Conservation (phyloP, 2,329 filamentous ascomycete species). For the Zasmidium citrigriseum region DNA sequence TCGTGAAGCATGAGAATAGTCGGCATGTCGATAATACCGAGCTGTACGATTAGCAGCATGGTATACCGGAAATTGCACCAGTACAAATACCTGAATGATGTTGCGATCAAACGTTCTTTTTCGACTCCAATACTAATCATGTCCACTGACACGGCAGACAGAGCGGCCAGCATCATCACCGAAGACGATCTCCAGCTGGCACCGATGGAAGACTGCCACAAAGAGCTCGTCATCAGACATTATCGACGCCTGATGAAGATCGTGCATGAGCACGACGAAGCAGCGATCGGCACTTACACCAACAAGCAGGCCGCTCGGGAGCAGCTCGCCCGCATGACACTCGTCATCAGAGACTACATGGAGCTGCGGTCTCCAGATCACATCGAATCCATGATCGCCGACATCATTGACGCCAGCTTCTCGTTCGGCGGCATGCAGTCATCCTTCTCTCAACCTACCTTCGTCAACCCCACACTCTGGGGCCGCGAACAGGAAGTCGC, state of each 20-base stretch:
- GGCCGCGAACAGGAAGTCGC: slow-evolving; percentile 20
- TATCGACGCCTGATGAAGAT: slow-evolving; percentile 11
- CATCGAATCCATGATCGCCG: slow-evolving; percentile 14
- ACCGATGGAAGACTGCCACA: slow-evolving; percentile 18
- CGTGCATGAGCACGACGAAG: slow-evolving; percentile 8
- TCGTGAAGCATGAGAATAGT: too few relatives aligned
- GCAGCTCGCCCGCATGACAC: slow-evolving; percentile 19
- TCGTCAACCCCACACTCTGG: slow-evolving; percentile 10
- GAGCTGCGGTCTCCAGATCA: neutral
- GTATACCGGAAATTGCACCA: too few relatives aligned
- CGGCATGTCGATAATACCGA: too few relatives aligned
- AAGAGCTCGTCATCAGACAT: slow-evolving; percentile 15
- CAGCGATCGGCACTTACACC: slow-evolving; percentile 9
- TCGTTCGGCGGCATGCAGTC: slow-evolving; percentile 1
- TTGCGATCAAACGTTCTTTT: too few relatives aligned
- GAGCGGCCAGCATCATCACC: neutral
- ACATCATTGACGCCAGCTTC: slow-evolving; percentile 17
- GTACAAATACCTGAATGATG: too few relatives aligned
- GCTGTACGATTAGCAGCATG: too few relatives aligned
- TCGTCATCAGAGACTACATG: slow-evolving; percentile 9
- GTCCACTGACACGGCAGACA: neutral
- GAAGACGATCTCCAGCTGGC: neutral
- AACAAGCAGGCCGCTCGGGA: slow-evolving; percentile 18
- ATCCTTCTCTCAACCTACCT: slow-evolving; percentile 5
- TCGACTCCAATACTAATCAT: too few relatives aligned